Evolutionary conservation across 108 stramenopile genomes (phyloP).

Genomic region (Discostella pseudostelligera): DNA sequence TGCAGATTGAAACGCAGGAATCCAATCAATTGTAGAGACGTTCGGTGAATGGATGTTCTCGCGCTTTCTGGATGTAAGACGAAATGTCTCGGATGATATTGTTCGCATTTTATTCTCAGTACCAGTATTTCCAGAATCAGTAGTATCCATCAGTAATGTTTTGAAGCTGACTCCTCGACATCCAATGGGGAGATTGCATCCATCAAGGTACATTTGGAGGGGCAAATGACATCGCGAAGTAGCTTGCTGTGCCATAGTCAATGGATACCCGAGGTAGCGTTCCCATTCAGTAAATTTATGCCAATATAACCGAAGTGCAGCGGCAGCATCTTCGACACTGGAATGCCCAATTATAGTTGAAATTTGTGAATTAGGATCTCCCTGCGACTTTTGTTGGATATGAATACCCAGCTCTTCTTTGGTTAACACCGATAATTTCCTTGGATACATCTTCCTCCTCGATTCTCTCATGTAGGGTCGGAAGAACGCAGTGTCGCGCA

Average conservation of each 20-base stretch:
- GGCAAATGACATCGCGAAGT: slow-evolving; percentile 16
- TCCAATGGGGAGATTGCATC: slow-evolving; percentile 50
- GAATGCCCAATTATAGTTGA: slow-evolving; percentile 41
- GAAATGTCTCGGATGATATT: slow-evolving; percentile 19
- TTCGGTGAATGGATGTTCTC: slow-evolving; percentile 2
- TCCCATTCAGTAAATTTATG: slow-evolving; percentile 39
- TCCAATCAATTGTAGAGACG: slow-evolving; percentile 36
- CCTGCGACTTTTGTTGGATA: slow-evolving; percentile 32
- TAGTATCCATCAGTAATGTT: slow-evolving; percentile 5
- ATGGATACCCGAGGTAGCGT: slow-evolving; percentile 35
- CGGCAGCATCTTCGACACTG: slow-evolving; percentile 53
- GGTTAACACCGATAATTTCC: slow-evolving; percentile 38
- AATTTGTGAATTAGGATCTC: slow-evolving; percentile 1
- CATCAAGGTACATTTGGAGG: slow-evolving; percentile 42
- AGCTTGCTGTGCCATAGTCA: background rate
- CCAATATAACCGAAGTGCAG: slow-evolving; percentile 52
- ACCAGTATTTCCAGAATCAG: background rate
- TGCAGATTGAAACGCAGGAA: slow-evolving; percentile 39
- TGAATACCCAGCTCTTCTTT: slow-evolving; percentile 51
- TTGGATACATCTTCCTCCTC: slow-evolving; percentile 28
- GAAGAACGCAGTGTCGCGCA: slow-evolving; percentile 48
- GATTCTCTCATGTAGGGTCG: slow-evolving; percentile 44
- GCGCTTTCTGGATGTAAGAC: slow-evolving; percentile 32
- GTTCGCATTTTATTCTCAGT: background rate
- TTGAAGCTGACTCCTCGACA: slow-evolving; percentile 41